A percentile compares a stretch with the other conserved stretches of the same genome.
Evolutionary conservation across 371 early-diverging fungal genomes (phyloP).

Genomic region (Rhizomucor miehei): DNA sequence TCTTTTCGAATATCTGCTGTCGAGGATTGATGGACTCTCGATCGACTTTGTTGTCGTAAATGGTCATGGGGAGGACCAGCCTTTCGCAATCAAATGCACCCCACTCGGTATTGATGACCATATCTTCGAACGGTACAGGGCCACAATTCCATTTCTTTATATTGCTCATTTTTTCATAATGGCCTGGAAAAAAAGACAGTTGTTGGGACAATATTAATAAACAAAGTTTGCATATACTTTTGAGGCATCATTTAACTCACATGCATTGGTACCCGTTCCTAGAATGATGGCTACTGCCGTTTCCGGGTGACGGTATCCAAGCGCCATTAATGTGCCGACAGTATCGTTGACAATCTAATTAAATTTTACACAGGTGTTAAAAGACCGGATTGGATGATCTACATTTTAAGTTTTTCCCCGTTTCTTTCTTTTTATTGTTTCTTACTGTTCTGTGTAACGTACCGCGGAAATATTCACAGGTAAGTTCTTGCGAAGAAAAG

Average conservation of each 20-base stretch:
- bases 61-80: conserved; percentile 73
- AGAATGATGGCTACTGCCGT: conserved; percentile 90
- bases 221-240: no score
- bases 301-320: conserved; percentile 78
- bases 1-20: conserved; percentile 86
- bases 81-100: conserved; percentile 79
- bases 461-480: conserved; percentile 79
- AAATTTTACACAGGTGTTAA: background rate
- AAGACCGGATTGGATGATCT: background rate
- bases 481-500: conserved; percentile 73
- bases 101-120: conserved; percentile 93
- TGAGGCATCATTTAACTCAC: no score
- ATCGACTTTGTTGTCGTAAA: conserved; percentile 83
- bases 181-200: conserved; percentile 28
- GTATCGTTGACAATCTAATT: conserved; percentile 90
- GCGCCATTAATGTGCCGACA: conserved; percentile 89
- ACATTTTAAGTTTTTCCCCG: background rate
- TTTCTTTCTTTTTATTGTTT: background rate
- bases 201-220: no score
- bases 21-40: conserved; percentile 77
- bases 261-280: conserved; percentile 95
- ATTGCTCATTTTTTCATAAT: conserved; percentile 65
- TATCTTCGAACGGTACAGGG: conserved; percentile 54
- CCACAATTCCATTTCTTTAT: conserved; percentile 38
- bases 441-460: conserved; percentile 10